Evolutionary conservation across 2,329 filamentous ascomycete genomes (phyloP).

Genomic region (Fusarium oligoseptatum): DNA sequence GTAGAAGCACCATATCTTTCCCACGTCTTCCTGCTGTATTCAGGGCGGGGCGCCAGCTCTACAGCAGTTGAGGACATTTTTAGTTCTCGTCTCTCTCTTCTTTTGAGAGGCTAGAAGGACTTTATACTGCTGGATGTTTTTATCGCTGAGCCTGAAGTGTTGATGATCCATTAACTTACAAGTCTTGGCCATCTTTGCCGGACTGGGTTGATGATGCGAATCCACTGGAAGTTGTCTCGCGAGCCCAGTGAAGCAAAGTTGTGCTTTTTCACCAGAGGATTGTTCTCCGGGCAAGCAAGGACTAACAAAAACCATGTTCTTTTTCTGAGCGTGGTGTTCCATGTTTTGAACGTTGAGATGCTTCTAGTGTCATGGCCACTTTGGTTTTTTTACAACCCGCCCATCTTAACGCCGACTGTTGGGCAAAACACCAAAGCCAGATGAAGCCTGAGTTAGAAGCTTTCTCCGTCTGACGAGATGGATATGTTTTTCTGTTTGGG

Average conservation of each 20-base stretch:
- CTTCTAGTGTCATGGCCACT: constrained; percentile 1
- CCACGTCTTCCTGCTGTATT: constrained; percentile 23
- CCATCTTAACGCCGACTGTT: constrained; percentile 49
- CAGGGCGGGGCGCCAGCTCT: constrained; percentile 31
- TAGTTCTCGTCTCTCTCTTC: neutral
- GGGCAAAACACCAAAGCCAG: constrained; percentile 35
- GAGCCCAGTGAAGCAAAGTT: constrained; percentile 31
- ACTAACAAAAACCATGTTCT: neutral
- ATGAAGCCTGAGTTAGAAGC: constrained; percentile 22
- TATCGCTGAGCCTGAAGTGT: constrained; percentile 38
- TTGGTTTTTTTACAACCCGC: constrained; percentile 29
- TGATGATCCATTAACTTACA: constrained; percentile 29
- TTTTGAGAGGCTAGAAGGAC: neutral
- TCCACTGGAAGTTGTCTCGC: constrained; percentile 36
- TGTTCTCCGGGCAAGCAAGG: constrained; percentile 12
- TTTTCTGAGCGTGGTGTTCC: neutral
- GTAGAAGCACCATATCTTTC: constrained; percentile 22
- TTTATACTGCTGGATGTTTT: constrained; percentile 28
- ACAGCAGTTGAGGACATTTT: constrained; percentile 24
- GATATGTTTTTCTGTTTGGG: neutral
- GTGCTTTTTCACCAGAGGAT: constrained; percentile 1
- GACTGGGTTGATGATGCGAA: constrained; percentile 31
- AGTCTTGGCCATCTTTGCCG: constrained; percentile 12
- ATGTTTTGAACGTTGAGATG: constrained; percentile 9
- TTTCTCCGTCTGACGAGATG: neutral